Evolutionary conservation across 177 flowering plant genomes (phyloP), one percentile per base, ranked within the genome.

Genomic region (Vitis hybrid): DNA sequence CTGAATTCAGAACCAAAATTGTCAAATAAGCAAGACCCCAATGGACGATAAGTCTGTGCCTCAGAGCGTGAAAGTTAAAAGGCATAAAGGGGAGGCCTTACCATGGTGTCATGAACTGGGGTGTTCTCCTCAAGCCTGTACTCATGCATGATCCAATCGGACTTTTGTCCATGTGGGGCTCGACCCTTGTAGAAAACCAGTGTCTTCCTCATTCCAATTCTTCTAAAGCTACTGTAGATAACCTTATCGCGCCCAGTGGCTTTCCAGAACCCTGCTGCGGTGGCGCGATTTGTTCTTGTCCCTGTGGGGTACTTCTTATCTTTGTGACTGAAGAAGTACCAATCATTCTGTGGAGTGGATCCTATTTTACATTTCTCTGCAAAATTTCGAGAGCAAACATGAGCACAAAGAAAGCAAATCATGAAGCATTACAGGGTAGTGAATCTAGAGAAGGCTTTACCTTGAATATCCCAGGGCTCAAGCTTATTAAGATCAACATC

Each of bases 271-370:
- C 98, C 98, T 9, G 95, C 97, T 0, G 91, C 86, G 0, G 98
- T 94, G 1, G 98, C 98, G 0, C 98, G 89, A 57, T 94, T 92
- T 0, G 97, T 94, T 55, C 98, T 77, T 3, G 95, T 94, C 18
- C 97, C 98, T 0, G 97, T 89, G 1, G 98, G 98, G 69, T 94
- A 94, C 62, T 94, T 94, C 84, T 94, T 94, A 76, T 92, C 97
- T 71, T 94, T 94, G 89, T 94, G 98, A 60, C 98, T 94, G 76
- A 94, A 94, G 78, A 92, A 94, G 82, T 94, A 94, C 98, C 98
- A 94, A 68, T 94, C 97, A 62, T 89, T 94, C 70, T 94, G 97
- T 6, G 93, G 96, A 0, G 92, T 85, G 7, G 97, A 87, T 50
- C 98, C 97, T 56, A 92, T 90, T 72, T 78, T 89, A 77, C 98